Percentiles rank a stretch among this genome's conserved stretches.
Conservation (phyloP, 495 filamentous ascomycete genomes). For the Copromyces sp. region DNA sequence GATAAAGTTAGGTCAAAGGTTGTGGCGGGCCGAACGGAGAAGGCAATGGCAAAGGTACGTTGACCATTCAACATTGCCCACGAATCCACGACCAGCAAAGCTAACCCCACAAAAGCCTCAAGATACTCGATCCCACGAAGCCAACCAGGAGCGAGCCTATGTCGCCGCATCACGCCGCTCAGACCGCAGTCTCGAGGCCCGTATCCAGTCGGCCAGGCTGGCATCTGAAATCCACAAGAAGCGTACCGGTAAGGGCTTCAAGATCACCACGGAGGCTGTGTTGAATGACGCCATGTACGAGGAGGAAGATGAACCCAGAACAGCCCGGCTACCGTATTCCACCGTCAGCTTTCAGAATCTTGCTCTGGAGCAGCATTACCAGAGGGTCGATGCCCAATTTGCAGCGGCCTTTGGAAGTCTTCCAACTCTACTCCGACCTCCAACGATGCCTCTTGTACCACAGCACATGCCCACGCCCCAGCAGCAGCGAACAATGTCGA, state of each 20-base stretch:
- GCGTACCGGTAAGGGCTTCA: constrained; percentile 74
- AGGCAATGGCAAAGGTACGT: neutral
- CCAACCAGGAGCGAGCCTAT: constrained; percentile 92
- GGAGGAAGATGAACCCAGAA: constrained; percentile 70
- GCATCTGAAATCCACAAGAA: constrained; percentile 87
- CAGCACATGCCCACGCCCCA: constrained; percentile 6
- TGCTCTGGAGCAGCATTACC: constrained; percentile 45
- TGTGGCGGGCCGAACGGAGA: neutral
- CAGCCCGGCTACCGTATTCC: constrained; percentile 42
- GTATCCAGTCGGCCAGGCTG: constrained; percentile 75
- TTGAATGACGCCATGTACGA: constrained; percentile 95
- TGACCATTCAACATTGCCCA: neutral
- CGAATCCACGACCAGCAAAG: neutral
- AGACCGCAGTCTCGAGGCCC: constrained; percentile 82
- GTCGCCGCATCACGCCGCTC: constrained; percentile 89
- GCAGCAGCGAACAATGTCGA: neutral
- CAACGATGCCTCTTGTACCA: constrained; percentile 8
- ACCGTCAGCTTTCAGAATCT: constrained; percentile 44
- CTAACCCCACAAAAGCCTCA: neutral
- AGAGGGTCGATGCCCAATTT: constrained; percentile 40
- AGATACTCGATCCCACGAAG: constrained; percentile 55
- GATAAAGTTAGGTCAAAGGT: neutral
- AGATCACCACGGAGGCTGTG: constrained; percentile 81
- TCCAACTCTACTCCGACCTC: constrained; percentile 5
- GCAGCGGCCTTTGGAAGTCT: constrained; percentile 21